Percentiles rank a stretch among this genome's conserved stretches.
Conservation (phyloP, 169 alveolate species). For the Miamiensis avidus region DNA sequence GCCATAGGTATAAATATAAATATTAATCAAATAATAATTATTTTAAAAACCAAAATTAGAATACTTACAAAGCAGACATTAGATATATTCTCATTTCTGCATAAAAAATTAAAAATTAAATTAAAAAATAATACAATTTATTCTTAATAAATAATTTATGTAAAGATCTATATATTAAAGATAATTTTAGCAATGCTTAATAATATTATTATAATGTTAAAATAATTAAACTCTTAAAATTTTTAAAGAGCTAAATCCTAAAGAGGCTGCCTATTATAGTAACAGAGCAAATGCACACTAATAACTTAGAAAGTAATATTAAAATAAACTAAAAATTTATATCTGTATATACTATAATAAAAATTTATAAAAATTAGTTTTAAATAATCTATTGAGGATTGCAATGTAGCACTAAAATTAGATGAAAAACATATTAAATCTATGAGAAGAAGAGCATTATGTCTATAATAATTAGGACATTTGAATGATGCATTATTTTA, state of each 20-base stretch:
- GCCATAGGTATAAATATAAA: constrained; percentile 48
- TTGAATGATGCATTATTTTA: constrained; percentile 32
- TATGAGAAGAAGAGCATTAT: constrained; percentile 37
- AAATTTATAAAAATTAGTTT: constrained; percentile 1
- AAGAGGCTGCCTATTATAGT: constrained; percentile 1
- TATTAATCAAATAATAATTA: not conserved
- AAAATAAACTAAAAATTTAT: not conserved
- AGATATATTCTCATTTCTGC: no score
- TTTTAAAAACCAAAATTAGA: no score
- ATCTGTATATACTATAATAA: not conserved
- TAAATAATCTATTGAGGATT: constrained; percentile 32
- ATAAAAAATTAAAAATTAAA: no score
- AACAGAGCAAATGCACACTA: not conserved
- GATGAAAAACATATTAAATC: constrained; percentile 26
- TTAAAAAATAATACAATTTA: no score
- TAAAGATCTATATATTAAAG: no score
- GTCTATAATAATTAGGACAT: constrained; percentile 7
- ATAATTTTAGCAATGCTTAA: not conserved
- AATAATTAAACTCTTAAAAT: no score
- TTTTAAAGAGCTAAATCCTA: constrained; percentile 25
- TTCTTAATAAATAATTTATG: no score
- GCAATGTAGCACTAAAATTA: constrained; percentile 32
- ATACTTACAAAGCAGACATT: no score
- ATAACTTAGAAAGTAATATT: not conserved
- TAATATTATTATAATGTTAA: no score